Evolutionary conservation across 805 yeast species (phyloP), one percentile per base, ranked within the genome.

Genomic region (Sugiyamaella lignohabitans): DNA sequence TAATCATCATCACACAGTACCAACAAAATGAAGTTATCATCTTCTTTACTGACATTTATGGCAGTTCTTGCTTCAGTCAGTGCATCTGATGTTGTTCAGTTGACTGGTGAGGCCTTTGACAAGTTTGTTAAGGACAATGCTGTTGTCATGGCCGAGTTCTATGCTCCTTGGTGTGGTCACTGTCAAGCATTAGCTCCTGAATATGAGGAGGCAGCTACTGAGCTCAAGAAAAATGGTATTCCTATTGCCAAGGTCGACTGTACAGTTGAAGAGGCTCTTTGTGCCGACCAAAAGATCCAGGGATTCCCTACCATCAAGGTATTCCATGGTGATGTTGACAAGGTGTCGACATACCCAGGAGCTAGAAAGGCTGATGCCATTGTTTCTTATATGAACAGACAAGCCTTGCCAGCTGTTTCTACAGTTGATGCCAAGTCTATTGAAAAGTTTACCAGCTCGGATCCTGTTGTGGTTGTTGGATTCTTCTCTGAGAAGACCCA

Each of bases 81-180:
- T 50, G 87, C 84, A 61, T 84, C 95, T 38, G 93, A 89, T 29
- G 98, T 91, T 41, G 87, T 87, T 55, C 80, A 84, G 64, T 76
- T 91, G 54, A 77, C 84, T 34, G 68, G 80, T 18, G 80, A 74
- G 34, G 75, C 75, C 49, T 91, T 86, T 64, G 75, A 76, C 48
- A 65, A 72, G 14, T 87, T 85, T 66, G 67, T 91, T 53, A 67
- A 70, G 42, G 78, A 74, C 47, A 84, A 89, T 70, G 84, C 87
- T 30, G 73, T 89, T 56, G 94, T 53, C 6, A 67, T 88, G 17
- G 88, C 87, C 22, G 88, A 88, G 68, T 89, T 89, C 65, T 89
- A 84, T 64, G 97, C 98, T 3, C 96, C 97, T 34, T 89, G 98
- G 98, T 91, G 98, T 70, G 96, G 97, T 3, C 87, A 91, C 65